Base-by-base conservation (phyloP, 768 basidiomycete species). In the Collybia sp. region DNA sequence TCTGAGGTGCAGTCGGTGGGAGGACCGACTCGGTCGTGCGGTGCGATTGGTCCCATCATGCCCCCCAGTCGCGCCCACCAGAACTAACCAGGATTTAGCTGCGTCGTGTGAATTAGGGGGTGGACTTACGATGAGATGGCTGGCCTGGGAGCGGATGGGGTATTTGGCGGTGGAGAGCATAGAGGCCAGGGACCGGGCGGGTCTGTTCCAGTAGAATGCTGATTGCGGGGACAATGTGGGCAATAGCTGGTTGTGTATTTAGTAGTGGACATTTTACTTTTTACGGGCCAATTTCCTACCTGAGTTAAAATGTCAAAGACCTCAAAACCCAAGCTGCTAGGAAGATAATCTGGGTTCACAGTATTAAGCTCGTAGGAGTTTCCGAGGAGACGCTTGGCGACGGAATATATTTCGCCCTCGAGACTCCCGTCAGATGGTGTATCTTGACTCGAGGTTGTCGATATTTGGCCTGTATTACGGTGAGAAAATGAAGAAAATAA, bases 171-270 rank as follows among this genome's bases (percentile, higher is more conserved):
- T 25, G 25, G 25, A 8, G 25, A 25, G 8, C 8, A 25, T 3
- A 8, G 25, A 8, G 25, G 25, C 25, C 25, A 25, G 25, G 3
- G 25, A 25, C 8, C 8, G 25, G 25, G 3, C 50, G 3, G 39
- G 50, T 17, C 48, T 42, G 34, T 53, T 13, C 42, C 40, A 43
- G 43, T 30, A 34, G 64, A 53, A 53, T 8, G 41, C 31, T 8
- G 52, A 53, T 30, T 53, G 52, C 18, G 43, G 40, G 6, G 52
- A 53, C 8, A 53, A 41, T 12, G 44, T 36, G 8, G 52, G 52
- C 19, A 53, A 41, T 13, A 48, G 44, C 52, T 53, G 31, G 20
- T 15, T 38, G 2, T 18, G 44, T 6, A 16, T 17, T 31, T 15
- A 30, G 42, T 2, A 38, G 38, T 8, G 39, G n/a, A 19, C 17